Percentiles rank a stretch among this genome's conserved stretches.
These are phyloP conservation scores for Ascochyta lentis DNA, from an alignment of 2,329 filamentous ascomycete genomes.

Conservation along the genomic window DNA sequence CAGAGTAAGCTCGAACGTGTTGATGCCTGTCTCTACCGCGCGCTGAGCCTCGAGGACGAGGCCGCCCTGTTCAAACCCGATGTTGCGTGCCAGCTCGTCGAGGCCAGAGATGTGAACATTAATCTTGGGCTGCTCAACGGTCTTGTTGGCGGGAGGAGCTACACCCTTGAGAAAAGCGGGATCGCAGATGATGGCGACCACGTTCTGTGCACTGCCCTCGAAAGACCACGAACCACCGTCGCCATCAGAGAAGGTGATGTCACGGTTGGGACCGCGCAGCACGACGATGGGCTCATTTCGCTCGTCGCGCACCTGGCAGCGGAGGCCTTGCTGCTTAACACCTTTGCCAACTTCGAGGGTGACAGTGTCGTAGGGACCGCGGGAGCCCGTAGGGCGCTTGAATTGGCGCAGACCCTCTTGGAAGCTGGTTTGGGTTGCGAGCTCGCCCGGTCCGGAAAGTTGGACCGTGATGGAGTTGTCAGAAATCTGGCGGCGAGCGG, in stretches of 20 bases:
- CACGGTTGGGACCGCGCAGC: slow-evolving; percentile 16
- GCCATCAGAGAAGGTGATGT: slow-evolving; percentile 22
- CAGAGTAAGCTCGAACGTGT: slow-evolving; percentile 18
- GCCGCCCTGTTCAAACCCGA: slow-evolving; percentile 8
- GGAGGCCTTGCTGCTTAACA: slow-evolving; percentile 20
- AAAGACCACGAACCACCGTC: slow-evolving; percentile 7
- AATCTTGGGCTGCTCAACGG: slow-evolving; percentile 1
- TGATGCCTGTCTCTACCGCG: slow-evolving; percentile 3
- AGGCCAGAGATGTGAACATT: slow-evolving; percentile 14
- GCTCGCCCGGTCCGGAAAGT: slow-evolving; percentile 9
- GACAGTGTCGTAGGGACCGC: slow-evolving; percentile 20
- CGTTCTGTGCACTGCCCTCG: slow-evolving; percentile 3
- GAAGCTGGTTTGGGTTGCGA: slow-evolving; percentile 15
- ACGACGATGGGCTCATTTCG: slow-evolving; percentile 14
- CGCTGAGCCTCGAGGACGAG: slow-evolving; percentile 9
- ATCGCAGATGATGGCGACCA: slow-evolving; percentile 13
- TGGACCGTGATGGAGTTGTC: slow-evolving; percentile 11
- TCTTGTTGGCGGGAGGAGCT: background rate
- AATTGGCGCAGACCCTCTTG: slow-evolving; percentile 3
- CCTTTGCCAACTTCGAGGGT: slow-evolving; percentile 12
- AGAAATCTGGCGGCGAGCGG: slow-evolving; percentile 1
- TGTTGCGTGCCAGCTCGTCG: slow-evolving; percentile 12
- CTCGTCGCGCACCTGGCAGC: slow-evolving; percentile 19
- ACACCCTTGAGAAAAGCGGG: slow-evolving; percentile 6
- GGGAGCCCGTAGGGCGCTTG: slow-evolving; percentile 1